phyloP scores from a whole-genome alignment of 208 protist genomes.

The Sergeia podlipaevii region DNA sequence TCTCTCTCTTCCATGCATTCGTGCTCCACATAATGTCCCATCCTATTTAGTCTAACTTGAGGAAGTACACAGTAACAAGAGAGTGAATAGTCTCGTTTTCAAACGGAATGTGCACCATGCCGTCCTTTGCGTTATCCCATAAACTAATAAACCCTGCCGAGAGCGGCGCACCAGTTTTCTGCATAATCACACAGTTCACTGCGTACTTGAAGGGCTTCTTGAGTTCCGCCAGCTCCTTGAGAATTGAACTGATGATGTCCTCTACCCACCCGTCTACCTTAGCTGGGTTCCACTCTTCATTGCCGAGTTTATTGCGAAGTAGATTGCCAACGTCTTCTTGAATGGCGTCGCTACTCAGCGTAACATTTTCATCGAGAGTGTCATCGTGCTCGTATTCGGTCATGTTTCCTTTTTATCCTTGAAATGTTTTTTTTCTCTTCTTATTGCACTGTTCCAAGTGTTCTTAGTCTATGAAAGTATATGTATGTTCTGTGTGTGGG shows the following conservation, averaged over 20 bases:
- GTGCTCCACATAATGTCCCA: background rate
- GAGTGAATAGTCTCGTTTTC: conserved; percentile 86
- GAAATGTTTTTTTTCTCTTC: background rate
- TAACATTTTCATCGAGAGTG: conserved; percentile 62
- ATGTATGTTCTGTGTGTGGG: background rate
- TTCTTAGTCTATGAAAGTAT: background rate
- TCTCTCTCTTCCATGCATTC: conserved; percentile 6
- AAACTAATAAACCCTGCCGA: conserved; percentile 85
- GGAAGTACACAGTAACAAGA: conserved; percentile 84
- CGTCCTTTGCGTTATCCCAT: conserved; percentile 93
- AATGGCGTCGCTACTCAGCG: conserved; percentile 80
- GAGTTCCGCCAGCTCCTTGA: conserved; percentile 83
- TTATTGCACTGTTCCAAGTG: background rate
- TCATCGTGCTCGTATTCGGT: conserved; percentile 65
- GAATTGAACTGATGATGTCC: conserved; percentile 62
- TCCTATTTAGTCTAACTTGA: conserved; percentile 79
- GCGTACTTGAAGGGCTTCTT: conserved; percentile 95
- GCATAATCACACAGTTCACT: conserved; percentile 88
- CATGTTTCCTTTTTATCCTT: no score
- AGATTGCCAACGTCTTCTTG: conserved; percentile 71
- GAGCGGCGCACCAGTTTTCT: conserved; percentile 89
- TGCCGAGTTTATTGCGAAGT: conserved; percentile 57
- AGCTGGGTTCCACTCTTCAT: conserved; percentile 68
- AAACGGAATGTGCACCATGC: conserved; percentile 82
- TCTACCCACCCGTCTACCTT: conserved; percentile 87